phyloP scores from a whole-genome alignment of 2,329 filamentous ascomycete species.

The Colletotrichum orbiculare region DNA sequence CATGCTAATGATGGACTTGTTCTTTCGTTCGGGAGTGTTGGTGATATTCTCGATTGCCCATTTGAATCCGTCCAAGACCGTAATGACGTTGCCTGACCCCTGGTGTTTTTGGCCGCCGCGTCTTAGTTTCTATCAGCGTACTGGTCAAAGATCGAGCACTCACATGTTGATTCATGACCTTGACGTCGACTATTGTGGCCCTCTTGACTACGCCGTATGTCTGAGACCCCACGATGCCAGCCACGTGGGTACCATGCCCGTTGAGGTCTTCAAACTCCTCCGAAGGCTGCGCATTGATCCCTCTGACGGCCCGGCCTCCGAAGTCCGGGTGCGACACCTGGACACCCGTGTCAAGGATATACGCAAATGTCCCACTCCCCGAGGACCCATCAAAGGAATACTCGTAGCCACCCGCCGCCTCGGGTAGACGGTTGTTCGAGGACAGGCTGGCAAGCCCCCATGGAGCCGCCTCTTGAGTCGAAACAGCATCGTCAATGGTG shows the following conservation, averaged over 20 bases:
- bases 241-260: slow-evolving; percentile 56
- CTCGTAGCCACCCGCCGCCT: slow-evolving; percentile 31
- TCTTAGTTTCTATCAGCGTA: slow-evolving; percentile 14
- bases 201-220: slow-evolving; percentile 57
- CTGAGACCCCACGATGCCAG: slow-evolving; percentile 49
- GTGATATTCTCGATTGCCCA: slow-evolving; percentile 51
- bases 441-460: slow-evolving; percentile 62
- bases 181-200: slow-evolving; percentile 55
- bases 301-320: slow-evolving; percentile 42
- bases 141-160: not conserved
- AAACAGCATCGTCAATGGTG: slow-evolving; percentile 37
- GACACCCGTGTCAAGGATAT: slow-evolving; percentile 56
- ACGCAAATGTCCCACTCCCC: slow-evolving; percentile 50
- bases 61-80: slow-evolving; percentile 46
- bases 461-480: slow-evolving; percentile 48
- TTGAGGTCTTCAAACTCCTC: slow-evolving; percentile 47
- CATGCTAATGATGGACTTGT: slow-evolving; percentile 56
- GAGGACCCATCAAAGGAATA: slow-evolving; percentile 49
- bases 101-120: slow-evolving; percentile 44
- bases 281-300: slow-evolving; percentile 40
- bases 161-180: slow-evolving; percentile 49
- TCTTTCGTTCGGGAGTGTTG: slow-evolving; percentile 39
- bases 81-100: slow-evolving; percentile 22
- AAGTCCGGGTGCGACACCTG: slow-evolving; percentile 44
- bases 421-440: slow-evolving; percentile 36